Conservation (phyloP, 345 rosid species). For the Garcia nutans region DNA sequence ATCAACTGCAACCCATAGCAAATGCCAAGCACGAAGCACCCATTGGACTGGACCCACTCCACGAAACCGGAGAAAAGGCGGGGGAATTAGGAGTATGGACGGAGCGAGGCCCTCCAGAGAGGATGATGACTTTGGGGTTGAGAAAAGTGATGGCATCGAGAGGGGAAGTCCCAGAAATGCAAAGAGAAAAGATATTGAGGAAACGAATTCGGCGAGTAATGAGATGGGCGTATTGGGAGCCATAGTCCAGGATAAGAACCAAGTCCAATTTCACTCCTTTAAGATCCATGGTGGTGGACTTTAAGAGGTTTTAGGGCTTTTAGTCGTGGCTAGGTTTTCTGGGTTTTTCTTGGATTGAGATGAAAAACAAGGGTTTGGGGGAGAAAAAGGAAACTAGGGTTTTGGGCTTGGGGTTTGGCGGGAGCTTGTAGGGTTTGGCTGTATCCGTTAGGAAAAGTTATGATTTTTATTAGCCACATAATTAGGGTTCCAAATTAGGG, state of each 20-base stretch:
- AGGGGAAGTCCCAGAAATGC: constrained; percentile 80
- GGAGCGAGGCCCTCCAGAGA: constrained; percentile 97
- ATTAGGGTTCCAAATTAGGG: no score
- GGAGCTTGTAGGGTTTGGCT: background rate
- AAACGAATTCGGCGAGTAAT: constrained; percentile 91
- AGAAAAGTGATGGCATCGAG: constrained; percentile 53
- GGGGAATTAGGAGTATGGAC: constrained; percentile 71
- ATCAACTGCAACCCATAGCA: constrained; percentile 88
- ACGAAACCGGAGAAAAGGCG: constrained; percentile 62
- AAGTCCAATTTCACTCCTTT: constrained; percentile 50
- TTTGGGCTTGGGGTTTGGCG: background rate
- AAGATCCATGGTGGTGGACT: constrained; percentile 16
- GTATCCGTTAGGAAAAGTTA: no score
- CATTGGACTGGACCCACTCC: constrained; percentile 64
- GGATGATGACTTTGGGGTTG: constrained; percentile 75
- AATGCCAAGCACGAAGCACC: constrained; percentile 66
- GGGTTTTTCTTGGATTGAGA: background rate
- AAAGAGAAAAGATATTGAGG: constrained; percentile 79
- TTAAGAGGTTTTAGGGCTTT: background rate
- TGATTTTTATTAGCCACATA: no score
- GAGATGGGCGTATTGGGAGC: constrained; percentile 92
- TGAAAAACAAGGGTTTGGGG: background rate
- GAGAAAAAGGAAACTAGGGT: background rate
- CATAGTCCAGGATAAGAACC: constrained; percentile 86
- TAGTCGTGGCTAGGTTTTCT: constrained; percentile 1